These are phyloP conservation scores for Amaranthus cruentus DNA, from an alignment of 148 eudicot genomes.

Conservation along the genomic window DNA sequence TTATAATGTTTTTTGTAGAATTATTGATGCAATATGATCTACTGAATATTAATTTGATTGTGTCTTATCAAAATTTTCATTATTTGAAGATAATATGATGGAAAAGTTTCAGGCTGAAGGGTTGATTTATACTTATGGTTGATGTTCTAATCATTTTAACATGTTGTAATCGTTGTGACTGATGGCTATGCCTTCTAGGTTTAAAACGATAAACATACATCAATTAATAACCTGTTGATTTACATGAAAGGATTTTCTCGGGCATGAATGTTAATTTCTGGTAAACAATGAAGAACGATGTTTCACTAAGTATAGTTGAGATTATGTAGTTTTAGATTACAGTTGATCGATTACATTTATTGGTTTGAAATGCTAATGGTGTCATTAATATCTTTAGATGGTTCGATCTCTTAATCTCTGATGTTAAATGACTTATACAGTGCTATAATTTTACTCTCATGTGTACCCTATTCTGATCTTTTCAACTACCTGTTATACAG, in stretches of 20 bases:
- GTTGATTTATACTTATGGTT: not conserved
- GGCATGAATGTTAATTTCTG: constrained; percentile 2
- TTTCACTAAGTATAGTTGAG: constrained; percentile 1
- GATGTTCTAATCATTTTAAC: not conserved
- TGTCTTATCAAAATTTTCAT: too few species aligned
- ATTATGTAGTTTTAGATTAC: constrained; percentile 9
- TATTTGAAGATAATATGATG: too few species aligned
- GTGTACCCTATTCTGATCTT: not conserved
- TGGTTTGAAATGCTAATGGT: not conserved
- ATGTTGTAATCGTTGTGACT: not conserved
- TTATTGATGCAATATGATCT: not conserved
- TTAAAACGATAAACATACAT: not conserved
- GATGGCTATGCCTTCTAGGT: not conserved
- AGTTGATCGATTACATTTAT: constrained; percentile 6
- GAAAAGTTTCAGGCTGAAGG: not conserved
- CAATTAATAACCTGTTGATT: not conserved
- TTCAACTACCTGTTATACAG: not conserved
- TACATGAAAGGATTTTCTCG: not conserved
- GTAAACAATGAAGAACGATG: not conserved
- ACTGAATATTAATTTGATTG: too few species aligned
- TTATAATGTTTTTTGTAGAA: not conserved
- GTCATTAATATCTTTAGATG: constrained; percentile 1
- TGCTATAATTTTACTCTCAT: not conserved
- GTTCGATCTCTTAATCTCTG: not conserved
- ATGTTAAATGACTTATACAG: not conserved